phyloP scores from a whole-genome alignment of 345 rosid genomes.

The Hibiscus syriacus region DNA sequence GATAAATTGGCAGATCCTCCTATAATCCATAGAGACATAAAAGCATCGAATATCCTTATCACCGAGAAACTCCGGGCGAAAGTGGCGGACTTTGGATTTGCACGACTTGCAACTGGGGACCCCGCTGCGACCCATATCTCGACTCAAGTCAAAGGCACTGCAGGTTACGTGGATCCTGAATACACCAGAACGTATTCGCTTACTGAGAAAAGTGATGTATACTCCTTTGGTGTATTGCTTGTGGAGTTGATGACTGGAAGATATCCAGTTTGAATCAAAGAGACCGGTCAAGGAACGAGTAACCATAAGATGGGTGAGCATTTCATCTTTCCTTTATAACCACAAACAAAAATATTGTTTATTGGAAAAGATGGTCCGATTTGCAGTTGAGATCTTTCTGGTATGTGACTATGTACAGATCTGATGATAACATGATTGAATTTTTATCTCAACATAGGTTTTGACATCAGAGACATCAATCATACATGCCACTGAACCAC shows the following conservation, averaged over 20 bases:
- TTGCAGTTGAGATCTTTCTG: neutral
- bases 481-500: neutral
- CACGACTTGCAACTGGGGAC: conserved; percentile 53
- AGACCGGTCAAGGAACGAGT: conserved; percentile 36
- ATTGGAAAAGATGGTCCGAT: neutral
- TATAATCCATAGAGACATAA: conserved; percentile 87
- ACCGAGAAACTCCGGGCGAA: conserved; percentile 81
- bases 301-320: conserved; percentile 54
- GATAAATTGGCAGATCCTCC: conserved; percentile 57
- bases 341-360: neutral
- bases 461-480: neutral
- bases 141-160: conserved; percentile 61
- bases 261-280: conserved; percentile 45
- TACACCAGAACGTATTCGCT: conserved; percentile 59
- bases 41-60: conserved; percentile 67
- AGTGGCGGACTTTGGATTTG: conserved; percentile 91
- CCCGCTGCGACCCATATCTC: conserved; percentile 51
- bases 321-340: neutral
- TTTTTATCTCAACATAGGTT: neutral
- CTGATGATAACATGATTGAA: neutral
- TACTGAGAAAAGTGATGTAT: conserved; percentile 66
- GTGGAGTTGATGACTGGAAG: conserved; percentile 63
- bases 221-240: conserved; percentile 65
- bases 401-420: too few species aligned
- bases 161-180: conserved; percentile 62